Conservation (phyloP, 306 rosid species). For the Rubus parviflorus region DNA sequence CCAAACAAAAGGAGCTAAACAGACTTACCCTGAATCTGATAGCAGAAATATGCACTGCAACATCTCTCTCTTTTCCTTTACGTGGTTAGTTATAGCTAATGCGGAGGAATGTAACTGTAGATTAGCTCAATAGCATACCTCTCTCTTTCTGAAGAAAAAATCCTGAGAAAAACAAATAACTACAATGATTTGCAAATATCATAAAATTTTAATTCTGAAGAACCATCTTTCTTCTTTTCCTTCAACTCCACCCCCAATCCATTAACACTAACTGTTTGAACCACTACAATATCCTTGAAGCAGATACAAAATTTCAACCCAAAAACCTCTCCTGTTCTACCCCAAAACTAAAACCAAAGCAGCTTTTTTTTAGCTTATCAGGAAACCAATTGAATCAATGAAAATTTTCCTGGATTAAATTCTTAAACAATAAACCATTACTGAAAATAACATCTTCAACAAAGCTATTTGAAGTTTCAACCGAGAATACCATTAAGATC, state of each 20-base stretch:
- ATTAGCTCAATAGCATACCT: background rate
- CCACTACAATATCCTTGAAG: background rate
- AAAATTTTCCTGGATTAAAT: background rate
- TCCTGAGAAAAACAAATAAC: background rate
- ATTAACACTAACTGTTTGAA: background rate
- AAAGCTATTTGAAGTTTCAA: background rate
- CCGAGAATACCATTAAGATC: background rate
- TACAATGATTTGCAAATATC: background rate
- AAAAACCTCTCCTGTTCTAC: background rate
- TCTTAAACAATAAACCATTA: background rate
- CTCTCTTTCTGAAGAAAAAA: background rate
- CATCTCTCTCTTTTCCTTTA: conserved; percentile 38
- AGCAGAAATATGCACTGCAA: conserved; percentile 95
- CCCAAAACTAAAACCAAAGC: background rate
- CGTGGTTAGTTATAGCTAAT: background rate
- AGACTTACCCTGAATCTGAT: conserved; percentile 86
- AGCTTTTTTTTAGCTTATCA: background rate
- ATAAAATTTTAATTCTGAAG: background rate
- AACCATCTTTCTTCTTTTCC: background rate
- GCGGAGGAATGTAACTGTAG: background rate
- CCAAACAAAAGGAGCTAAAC: background rate
- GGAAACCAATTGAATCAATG: background rate
- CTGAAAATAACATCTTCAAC: background rate
- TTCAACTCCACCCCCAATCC: background rate
- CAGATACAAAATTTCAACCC: background rate